Conservation (phyloP, 352 stramenopile genomes). For the Phytopythium mirpurense region DNA sequence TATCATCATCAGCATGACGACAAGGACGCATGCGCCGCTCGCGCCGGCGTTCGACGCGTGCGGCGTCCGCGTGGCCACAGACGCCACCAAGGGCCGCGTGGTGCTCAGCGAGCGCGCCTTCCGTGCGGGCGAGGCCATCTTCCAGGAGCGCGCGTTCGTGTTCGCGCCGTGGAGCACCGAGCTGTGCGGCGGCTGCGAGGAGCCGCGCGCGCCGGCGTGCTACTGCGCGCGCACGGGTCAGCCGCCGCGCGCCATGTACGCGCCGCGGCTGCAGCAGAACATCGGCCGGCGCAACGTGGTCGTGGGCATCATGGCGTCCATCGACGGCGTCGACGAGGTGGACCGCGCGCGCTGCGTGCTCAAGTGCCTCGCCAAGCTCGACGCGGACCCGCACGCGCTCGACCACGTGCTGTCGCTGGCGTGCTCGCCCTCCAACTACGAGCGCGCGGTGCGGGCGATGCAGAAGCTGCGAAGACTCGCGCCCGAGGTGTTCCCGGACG, state of each 20-base stretch:
- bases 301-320: conserved; percentile 42
- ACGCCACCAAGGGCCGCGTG: conserved; percentile 54
- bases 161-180: conserved; percentile 63
- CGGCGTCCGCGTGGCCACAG: conserved; percentile 47
- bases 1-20: no score
- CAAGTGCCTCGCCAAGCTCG: conserved; percentile 58
- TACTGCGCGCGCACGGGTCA: conserved; percentile 24
- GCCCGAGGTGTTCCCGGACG: conserved; percentile 43
- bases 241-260: conserved; percentile 38
- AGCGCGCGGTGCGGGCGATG: conserved; percentile 33
- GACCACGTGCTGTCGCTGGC: conserved; percentile 39
- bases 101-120: conserved; percentile 50
- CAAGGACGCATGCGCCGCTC: conserved; percentile 3
- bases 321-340: conserved; percentile 64
- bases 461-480: conserved; percentile 34
- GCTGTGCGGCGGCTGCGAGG: conserved; percentile 50
- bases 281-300: conserved; percentile 40
- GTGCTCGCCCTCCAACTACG: conserved; percentile 27
- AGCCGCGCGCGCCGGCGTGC: conserved; percentile 29
- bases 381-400: conserved; percentile 37
- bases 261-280: conserved; percentile 31
- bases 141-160: conserved; percentile 72
- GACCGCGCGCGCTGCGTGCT: conserved; percentile 69
- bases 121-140: conserved; percentile 60
- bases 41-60: conserved; percentile 44